Evolutionary conservation across 208 protist genomes (phyloP).

Genomic region (Willaertia magna): DNA sequence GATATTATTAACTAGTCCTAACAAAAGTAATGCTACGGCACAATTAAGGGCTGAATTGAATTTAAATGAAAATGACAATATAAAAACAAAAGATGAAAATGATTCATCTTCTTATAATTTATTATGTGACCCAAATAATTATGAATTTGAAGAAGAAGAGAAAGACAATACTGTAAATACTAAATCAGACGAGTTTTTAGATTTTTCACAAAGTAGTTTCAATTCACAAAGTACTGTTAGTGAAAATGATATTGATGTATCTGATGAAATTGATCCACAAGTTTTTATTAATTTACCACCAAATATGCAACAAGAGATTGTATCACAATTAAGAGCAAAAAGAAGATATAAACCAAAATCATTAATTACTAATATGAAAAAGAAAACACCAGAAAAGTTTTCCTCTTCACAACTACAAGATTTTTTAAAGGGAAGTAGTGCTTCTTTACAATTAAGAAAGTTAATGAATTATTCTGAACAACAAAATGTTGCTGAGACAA

Average conservation of each 20-base stretch:
- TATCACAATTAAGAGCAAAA: not conserved
- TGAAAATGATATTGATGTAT: not conserved
- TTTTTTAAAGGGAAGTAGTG: not conserved
- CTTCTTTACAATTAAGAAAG: not conserved
- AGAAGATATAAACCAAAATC: not conserved
- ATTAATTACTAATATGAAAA: not conserved
- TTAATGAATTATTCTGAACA: not conserved
- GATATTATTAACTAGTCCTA: too few species aligned
- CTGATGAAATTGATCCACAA: not conserved
- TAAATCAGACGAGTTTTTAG: not conserved
- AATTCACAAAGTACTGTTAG: too few species aligned
- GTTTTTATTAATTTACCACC: not conserved
- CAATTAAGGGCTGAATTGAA: too few species aligned
- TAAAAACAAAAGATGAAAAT: not conserved
- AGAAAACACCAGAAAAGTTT: not conserved
- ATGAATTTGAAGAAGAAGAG: not conserved
- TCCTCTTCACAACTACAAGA: not conserved
- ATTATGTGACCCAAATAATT: not conserved
- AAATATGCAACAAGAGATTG: not conserved
- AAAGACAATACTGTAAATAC: not conserved
- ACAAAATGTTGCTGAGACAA: not conserved
- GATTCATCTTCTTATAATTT: not conserved
- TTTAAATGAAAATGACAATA: too few species aligned
- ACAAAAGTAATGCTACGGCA: too few species aligned
- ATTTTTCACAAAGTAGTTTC: not conserved